Evolutionary conservation across 495 filamentous ascomycete genomes (phyloP), one percentile per base, ranked within the genome.

Genomic region (Parachaetomium inaequale): DNA sequence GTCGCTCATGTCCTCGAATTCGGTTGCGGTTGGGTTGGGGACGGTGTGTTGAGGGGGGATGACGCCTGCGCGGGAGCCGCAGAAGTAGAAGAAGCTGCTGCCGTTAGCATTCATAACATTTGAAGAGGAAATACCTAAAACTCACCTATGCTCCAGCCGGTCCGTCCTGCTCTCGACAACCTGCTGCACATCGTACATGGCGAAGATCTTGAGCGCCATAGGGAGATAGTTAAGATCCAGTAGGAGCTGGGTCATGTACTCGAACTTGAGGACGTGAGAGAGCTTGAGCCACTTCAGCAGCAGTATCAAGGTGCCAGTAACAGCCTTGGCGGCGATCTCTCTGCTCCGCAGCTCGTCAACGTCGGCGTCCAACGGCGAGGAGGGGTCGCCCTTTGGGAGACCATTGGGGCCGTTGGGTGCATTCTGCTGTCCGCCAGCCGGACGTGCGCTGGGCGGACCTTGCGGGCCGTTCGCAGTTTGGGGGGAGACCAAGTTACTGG

Each of bases 201-300:
- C 92, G 63, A 96, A 92, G 50, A 96, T 82, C 79, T 96, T 98
- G 17, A 98, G 79, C 17, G 96, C 87, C 28, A 98, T 76, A 0
- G 94, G 94, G 17, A 98, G 78, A 69, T 96, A 98, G 73, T 95
- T 97, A 21, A 90, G 90, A 73, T 98, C 94, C 21, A 98, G 81
- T 10, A 98, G 78, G 0, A 98, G 83, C 73, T 98, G 95, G 0
- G 92, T 91, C 67, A 98, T 77, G 69, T 97, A 98, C 74, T 98
- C 94, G 64, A 93, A 96, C 71, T 96, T 96, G 62, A 98, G 77
- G 45, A 98, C 84, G 69, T 98, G 93, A 62, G 91, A 96, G 64
- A 93, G 79, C 73, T 96, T 95, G 70, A 98, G 91, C 94, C 94
- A 98, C 76, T 97, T 98, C 57, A 98, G 72, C 26, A 98, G 71